These are phyloP conservation scores for Rhodamnia argentea DNA, from an alignment of 345 rosid species.

Conservation along the genomic window DNA sequence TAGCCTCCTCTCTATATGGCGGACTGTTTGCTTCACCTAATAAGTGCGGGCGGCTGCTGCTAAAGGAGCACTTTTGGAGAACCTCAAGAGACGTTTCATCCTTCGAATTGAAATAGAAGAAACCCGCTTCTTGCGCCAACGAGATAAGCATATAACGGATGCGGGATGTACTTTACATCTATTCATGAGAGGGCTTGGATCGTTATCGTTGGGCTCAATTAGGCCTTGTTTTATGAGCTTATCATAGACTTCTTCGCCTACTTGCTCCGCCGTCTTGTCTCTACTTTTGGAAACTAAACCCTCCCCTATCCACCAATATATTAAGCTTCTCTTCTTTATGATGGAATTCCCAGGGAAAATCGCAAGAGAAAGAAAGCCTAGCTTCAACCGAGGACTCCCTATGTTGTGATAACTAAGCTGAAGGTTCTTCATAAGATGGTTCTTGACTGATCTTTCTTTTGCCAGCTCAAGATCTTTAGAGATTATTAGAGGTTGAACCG, in stretches of 20 bases:
- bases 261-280: not conserved
- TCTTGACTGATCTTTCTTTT: accelerated
- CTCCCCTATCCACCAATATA: constrained; percentile 15
- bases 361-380: not conserved
- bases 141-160: not conserved
- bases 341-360: not conserved
- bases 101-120: not conserved
- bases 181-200: not conserved
- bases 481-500: not conserved
- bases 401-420: accelerated
- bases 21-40: not conserved
- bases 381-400: accelerated
- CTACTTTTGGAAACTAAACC: not conserved
- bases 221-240: not conserved
- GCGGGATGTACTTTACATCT: constrained; percentile 3
- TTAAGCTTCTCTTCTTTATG: not conserved
- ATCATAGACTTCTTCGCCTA: not conserved
- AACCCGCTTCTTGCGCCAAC: not conserved
- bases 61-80: not conserved
- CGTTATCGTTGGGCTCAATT: not conserved
- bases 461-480: accelerated
- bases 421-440: accelerated
- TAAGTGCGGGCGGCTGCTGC: not conserved
- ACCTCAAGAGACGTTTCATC: not conserved
- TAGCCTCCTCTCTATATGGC: accelerated